Conservation (phyloP, 139 green algal species). For the Nannochloris sp. region DNA sequence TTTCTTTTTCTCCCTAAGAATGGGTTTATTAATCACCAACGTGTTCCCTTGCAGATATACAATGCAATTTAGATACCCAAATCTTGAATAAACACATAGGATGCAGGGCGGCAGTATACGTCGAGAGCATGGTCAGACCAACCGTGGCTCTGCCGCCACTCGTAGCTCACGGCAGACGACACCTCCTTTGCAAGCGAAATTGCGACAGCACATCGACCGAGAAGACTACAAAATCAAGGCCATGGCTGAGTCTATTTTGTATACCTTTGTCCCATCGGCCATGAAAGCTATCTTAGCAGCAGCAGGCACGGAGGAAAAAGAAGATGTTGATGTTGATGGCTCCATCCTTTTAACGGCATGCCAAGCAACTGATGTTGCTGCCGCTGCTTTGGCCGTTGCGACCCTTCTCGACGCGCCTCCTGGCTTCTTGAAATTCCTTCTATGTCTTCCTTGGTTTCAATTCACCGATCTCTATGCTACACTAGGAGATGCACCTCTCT, state of each 20-base stretch:
- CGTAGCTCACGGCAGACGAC: no score
- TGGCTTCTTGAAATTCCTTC: constrained; percentile 68
- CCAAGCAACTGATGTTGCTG: constrained; percentile 2
- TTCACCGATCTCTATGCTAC: constrained; percentile 32
- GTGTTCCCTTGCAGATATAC: no score
- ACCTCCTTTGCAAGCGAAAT: constrained; percentile 21
- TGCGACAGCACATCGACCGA: constrained; percentile 29
- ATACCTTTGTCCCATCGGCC: constrained; percentile 15
- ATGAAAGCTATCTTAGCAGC: constrained; percentile 5
- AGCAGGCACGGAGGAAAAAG: no score
- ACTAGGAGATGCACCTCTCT: no score
- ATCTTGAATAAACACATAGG: no score
- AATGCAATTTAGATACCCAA: no score
- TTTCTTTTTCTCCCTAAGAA: no score
- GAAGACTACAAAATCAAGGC: constrained; percentile 22
- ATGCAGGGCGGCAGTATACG: no score
- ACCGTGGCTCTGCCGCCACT: no score
- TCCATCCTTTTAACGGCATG: background rate
- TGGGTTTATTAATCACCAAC: no score
- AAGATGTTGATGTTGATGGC: no score
- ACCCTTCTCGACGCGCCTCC: constrained; percentile 56
- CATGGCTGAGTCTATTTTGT: constrained; percentile 24
- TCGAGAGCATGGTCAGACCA: no score
- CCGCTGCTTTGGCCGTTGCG: constrained; percentile 23
- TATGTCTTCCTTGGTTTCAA: constrained; percentile 64